These are phyloP conservation scores for Linaria vulgaris DNA, from an alignment of 257 asterid species.

Conservation along the genomic window DNA sequence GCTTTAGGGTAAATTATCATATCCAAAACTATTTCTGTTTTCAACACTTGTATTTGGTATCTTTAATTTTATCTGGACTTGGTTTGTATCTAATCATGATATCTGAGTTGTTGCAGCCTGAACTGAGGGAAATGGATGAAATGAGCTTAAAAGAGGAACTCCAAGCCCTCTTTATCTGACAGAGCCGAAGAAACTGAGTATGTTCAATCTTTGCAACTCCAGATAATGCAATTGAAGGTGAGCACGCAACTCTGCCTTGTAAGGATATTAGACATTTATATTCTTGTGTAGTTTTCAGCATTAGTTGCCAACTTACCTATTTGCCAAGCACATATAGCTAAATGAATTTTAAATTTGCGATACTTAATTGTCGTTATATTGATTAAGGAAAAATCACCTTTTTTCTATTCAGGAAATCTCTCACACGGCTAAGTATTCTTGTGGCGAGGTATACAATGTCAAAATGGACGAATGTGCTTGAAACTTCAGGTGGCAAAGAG, in stretches of 20 bases:
- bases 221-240: slow-evolving; percentile 68
- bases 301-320: too few species aligned
- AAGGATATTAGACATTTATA: too few species aligned
- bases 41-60: slow-evolving; percentile 14
- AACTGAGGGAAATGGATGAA: slow-evolving; percentile 56
- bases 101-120: slow-evolving; percentile 51
- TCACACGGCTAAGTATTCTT: slow-evolving; percentile 56
- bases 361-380: slow-evolving; percentile 13
- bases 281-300: too few species aligned
- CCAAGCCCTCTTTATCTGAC: slow-evolving; percentile 65
- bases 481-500: slow-evolving; percentile 17
- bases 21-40: slow-evolving; percentile 6
- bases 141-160: slow-evolving; percentile 64
- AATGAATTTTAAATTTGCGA: neutral
- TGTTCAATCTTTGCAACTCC: slow-evolving; percentile 69
- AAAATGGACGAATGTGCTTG: slow-evolving; percentile 37
- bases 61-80: slow-evolving; percentile 11
- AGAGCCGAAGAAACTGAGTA: slow-evolving; percentile 71
- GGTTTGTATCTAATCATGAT: slow-evolving; percentile 18
- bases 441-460: slow-evolving; percentile 66
- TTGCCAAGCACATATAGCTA: too few species aligned
- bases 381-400: slow-evolving; percentile 3
- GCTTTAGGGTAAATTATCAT: slow-evolving; percentile 49
- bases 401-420: slow-evolving; percentile 52
- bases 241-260: slow-evolving; percentile 20